Evolutionary conservation across 768 basidiomycete genomes (phyloP), one percentile per base, ranked within the genome.

Genomic region (Suillus brevipes): DNA sequence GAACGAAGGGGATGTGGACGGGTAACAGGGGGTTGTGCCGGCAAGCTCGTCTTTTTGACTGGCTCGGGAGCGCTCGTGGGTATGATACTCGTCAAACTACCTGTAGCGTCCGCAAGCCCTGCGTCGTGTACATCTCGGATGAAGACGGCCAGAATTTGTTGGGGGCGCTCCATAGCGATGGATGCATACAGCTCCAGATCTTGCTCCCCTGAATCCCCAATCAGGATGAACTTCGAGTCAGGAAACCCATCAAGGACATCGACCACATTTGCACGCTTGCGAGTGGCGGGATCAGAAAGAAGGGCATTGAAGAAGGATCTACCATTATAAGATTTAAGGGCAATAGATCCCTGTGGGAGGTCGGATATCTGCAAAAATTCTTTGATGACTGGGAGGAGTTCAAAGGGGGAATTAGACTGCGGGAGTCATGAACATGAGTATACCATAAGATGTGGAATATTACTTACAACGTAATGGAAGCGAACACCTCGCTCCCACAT

Each of bases 131-230:
- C 91, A 70, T 97, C 92, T 25, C 97, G 85, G 50, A 99, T 87
- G 77, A 94, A 93, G 42, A 98, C 86, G 4, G 82, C 94, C 5
- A 89, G 78, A 43, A 99, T 83, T 71, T 92, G 91, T 5, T 79
- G 68, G 0, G 90, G 87, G 13, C 87, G 81, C 63, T 92, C 88
- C 20, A 79, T 75, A 0, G 97, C 94, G 20, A 97, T 73, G 4
- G 87, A 81, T 16, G 89, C 82, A 74, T 98, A 99, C 2, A 99
- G 81, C 75, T 99, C 95, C 52, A 99, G 78, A 77, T 99, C 97
- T 69, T 97, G 96, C 73, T 99, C 97, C 40, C 96, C 97, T 0
- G 89, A 87, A 74, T 99, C 97, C 8, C 97, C 97, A 47, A 99
- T 82, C 58, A 96, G 85, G 71, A 98, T 76, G 77, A 99, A 97